These are phyloP conservation scores for Arthrobotrys iridis DNA, from an alignment of 2,329 filamentous ascomycete species.

Conservation along the genomic window DNA sequence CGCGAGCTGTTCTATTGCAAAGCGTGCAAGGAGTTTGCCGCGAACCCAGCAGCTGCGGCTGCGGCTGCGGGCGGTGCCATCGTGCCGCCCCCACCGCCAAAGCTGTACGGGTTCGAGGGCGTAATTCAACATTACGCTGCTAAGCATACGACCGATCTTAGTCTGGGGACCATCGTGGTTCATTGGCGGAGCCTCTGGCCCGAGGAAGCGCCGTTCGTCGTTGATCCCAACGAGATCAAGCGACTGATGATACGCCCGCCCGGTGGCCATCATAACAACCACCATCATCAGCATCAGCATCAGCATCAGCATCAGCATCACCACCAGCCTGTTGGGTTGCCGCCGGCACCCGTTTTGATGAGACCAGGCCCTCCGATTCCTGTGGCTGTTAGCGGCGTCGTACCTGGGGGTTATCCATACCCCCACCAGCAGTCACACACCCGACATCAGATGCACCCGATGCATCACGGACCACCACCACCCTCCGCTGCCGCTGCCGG, in stretches of 20 bases:
- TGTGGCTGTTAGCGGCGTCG: conserved; percentile 64
- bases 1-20: conserved; percentile 82
- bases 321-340: conserved; percentile 58
- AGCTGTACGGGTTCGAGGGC: conserved; percentile 79
- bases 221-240: conserved; percentile 63
- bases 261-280: conserved; percentile 18
- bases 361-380: conserved; percentile 69
- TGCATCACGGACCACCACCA: conserved; percentile 53
- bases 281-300: conserved; percentile 54
- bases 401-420: conserved; percentile 69
- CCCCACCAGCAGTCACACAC: conserved; percentile 57
- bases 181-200: conserved; percentile 86
- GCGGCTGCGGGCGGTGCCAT: conserved; percentile 13
- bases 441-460: conserved; percentile 58
- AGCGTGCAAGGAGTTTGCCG: conserved; percentile 64
- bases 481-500: conserved; percentile 7
- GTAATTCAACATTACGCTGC: conserved; percentile 84
- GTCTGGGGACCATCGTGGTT: conserved; percentile 76
- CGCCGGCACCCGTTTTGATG: conserved; percentile 60
- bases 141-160: conserved; percentile 78
- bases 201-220: conserved; percentile 73
- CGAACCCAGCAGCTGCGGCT: conserved; percentile 27
- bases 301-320: conserved; percentile 20
- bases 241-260: conserved; percentile 64
- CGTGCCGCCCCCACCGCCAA: conserved; percentile 67